phyloP scores from a whole-genome alignment of 495 filamentous ascomycete species.

The Talaromyces stipitatus region DNA sequence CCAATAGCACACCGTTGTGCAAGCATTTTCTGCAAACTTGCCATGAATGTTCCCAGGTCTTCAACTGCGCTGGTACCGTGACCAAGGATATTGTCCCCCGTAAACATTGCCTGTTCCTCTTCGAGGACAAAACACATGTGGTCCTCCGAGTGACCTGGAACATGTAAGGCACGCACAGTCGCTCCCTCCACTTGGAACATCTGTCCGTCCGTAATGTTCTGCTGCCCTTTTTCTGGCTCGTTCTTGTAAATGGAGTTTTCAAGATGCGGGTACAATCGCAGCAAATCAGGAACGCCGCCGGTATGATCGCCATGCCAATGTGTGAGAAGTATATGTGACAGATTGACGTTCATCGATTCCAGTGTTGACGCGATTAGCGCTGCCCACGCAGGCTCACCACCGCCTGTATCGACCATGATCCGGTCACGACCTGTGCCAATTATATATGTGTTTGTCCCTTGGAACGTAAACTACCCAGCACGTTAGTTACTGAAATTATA shows the following conservation, averaged over 20 bases:
- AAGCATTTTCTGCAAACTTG: slow-evolving; percentile 21
- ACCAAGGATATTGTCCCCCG: slow-evolving; percentile 60
- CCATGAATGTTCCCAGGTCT: slow-evolving; percentile 31
- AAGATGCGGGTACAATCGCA: slow-evolving; percentile 41
- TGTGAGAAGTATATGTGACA: slow-evolving; percentile 58
- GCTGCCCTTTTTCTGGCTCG: slow-evolving; percentile 39
- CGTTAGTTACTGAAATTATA: neutral
- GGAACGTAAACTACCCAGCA: slow-evolving; percentile 22
- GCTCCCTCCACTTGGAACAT: slow-evolving; percentile 32
- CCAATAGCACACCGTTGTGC: slow-evolving; percentile 21
- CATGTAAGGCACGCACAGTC: slow-evolving; percentile 29
- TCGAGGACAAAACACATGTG: slow-evolving; percentile 42
- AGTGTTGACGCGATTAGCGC: slow-evolving; percentile 17
- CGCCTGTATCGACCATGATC: slow-evolving; percentile 63
- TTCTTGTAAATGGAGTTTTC: slow-evolving; percentile 29
- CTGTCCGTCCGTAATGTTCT: slow-evolving; percentile 30
- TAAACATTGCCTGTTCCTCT: slow-evolving; percentile 72
- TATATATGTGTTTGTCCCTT: slow-evolving; percentile 74
- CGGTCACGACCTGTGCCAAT: slow-evolving; percentile 57
- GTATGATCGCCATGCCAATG: slow-evolving; percentile 82
- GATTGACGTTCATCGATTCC: slow-evolving; percentile 26
- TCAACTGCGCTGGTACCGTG: slow-evolving; percentile 35
- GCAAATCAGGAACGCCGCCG: slow-evolving; percentile 58
- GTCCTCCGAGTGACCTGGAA: slow-evolving; percentile 35
- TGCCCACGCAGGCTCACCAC: slow-evolving; percentile 46